Conservation (phyloP, 345 rosid species). For the Salix arbutifolia region DNA sequence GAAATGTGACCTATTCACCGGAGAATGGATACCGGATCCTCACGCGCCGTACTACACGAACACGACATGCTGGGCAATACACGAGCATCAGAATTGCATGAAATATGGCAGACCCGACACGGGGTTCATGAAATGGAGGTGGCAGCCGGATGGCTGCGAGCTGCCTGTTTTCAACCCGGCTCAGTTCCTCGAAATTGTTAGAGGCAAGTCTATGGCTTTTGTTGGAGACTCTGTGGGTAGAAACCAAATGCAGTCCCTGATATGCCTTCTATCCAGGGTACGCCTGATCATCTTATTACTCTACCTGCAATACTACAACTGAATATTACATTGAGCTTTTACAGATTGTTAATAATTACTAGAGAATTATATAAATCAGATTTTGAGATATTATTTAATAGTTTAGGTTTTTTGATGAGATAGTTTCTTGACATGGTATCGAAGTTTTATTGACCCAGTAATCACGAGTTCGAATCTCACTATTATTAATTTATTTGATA, state of each 20-base stretch:
- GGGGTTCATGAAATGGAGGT: constrained; percentile 71
- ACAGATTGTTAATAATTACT: too few species aligned
- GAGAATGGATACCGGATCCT: constrained; percentile 75
- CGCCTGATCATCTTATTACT: background rate
- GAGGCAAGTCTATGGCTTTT: constrained; percentile 77
- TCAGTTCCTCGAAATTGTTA: constrained; percentile 62
- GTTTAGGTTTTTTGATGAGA: too few species aligned
- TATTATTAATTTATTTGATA: too few species aligned
- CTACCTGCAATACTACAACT: too few species aligned
- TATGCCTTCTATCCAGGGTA: constrained; percentile 91
- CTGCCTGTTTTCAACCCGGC: constrained; percentile 65
- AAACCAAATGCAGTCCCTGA: constrained; percentile 96
- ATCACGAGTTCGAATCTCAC: too few species aligned
- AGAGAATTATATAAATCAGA: too few species aligned
- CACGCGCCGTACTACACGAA: constrained; percentile 84
- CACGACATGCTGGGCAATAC: constrained; percentile 88
- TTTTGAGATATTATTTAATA: too few species aligned
- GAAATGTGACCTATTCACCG: constrained; percentile 64
- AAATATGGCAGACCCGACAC: constrained; percentile 76
- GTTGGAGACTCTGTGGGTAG: constrained; percentile 87
- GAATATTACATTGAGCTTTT: too few species aligned
- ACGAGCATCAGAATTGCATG: constrained; percentile 95
- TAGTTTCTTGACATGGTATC: too few species aligned
- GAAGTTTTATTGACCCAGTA: too few species aligned
- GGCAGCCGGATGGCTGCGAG: constrained; percentile 77